Evolutionary conservation across 1,139 yeast genomes (phyloP), one percentile per base, ranked within the genome.

Genomic region (Geotrichum siamense): DNA sequence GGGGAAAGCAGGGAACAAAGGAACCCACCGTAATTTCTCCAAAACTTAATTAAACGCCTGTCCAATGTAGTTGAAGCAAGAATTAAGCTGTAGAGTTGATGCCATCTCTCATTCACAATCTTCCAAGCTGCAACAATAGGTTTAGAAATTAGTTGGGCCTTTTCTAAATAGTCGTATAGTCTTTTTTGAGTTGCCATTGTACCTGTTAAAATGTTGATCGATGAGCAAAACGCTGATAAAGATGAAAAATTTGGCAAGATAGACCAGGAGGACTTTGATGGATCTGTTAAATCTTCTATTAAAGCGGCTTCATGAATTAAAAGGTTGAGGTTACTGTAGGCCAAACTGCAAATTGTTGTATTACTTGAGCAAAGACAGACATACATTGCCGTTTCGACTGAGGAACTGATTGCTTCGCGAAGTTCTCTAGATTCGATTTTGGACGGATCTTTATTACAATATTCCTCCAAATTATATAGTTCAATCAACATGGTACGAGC

Each of bases 151-250:
- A 63, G 65, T 5, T 75, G 73, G n/a, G 77, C 54, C 25, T 55
- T 67, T 48, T 77, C 70, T 42, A 81, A 62, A 36, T 82, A 68
- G 49, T 72, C 71, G 53, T 77, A 67, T 46, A 83, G 65, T 48
- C 79, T 73, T 57, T 83, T 82, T 57, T 84, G 91, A 27, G 82
- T 70, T 0, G 93, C 87, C 15, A 82, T 83, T 25, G 80, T 74
- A 15, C 94, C 91, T 0, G 89, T 79, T 42, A 82, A 78, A 2
- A 79, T 76, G 26, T 73, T 67, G 28, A 68, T 74, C 50, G 81
- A 87, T n/a, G 74, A 63, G 8, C 78, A 64, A 5, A 84, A 71
- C 3, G 70, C 75, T 0, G 68, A 48, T 49, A 75, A 74, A 23
- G 66, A 60, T 3, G 57, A 55, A 33, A 56, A 58, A 46, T 63